Base-by-base conservation (phyloP, 352 stramenopile species). In the Plasmopara muralis region DNA sequence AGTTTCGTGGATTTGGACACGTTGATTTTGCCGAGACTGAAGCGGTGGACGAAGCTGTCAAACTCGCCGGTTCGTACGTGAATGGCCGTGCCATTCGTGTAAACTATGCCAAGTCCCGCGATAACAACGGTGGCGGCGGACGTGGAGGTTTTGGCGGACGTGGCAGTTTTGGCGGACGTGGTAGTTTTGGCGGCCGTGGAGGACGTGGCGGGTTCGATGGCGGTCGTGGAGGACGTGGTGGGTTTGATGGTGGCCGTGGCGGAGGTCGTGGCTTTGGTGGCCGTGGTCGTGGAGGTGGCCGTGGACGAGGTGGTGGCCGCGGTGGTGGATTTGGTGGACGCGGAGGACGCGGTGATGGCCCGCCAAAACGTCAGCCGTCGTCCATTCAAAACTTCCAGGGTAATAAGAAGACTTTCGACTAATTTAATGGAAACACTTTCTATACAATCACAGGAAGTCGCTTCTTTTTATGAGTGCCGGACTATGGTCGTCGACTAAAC, bases 1-100 rank as follows among this genome's bases (percentile, higher is more conserved):
- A 98, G 50, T 99, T 98, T 83, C 96, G 96, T 68, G 97, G 97
- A 41, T 98, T 98, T 67, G 96, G 95, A 31, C 95, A 99, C 79
- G 76, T 99, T 40, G 93, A 99, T 70, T 99, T 99, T 66, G 84
- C 53, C 2, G 72, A 96, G n/a, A 97, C 87, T 0, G 93, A 98
- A 52, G 79, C 83, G 33, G 96, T 97, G 0, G 93, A 98, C 53
- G 72, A 83, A 43, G 88, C 82, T 10, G 82, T 97, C 33, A 92
- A 92, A 55, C 78, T 99, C 49, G 85, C 89, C 5, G 96, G 96
- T 40, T 80, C 72, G 25, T 88, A 97, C 44, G 75, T 99, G 10
- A 77, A 85, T 65, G 96, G 96, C 46, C 87, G 97, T 48, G 61
- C 74, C 1, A 93, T 99, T 43, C 84, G 96, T 25, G 88, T 99